A percentile compares a stretch with the other conserved stretches of the same genome.
Conservation (phyloP, 2,329 filamentous ascomycete species). For the Aureobasidium pullulans region DNA sequence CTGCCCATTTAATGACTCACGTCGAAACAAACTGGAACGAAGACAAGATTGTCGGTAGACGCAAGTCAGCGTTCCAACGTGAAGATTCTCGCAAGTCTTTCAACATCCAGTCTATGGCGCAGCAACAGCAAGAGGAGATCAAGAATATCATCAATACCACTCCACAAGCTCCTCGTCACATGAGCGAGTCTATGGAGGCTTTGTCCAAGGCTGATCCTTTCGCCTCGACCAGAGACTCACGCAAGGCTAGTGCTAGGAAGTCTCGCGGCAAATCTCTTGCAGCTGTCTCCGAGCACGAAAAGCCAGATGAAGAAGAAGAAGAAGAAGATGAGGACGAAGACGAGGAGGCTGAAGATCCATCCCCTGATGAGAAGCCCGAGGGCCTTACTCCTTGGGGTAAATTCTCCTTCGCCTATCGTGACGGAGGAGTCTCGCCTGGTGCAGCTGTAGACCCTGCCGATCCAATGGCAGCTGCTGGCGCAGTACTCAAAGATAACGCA, state of each 20-base stretch:
- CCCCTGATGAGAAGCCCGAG: not conserved
- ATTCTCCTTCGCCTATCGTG: not conserved
- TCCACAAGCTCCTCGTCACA: not conserved
- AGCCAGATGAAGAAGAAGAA: not conserved
- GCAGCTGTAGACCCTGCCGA: not conserved
- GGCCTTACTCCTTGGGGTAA: not conserved
- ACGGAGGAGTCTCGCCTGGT: not conserved
- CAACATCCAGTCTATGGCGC: constrained; percentile 7
- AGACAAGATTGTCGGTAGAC: constrained; percentile 12
- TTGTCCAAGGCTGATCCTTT: constrained; percentile 5
- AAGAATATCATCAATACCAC: constrained; percentile 9
- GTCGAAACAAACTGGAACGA: constrained; percentile 5
- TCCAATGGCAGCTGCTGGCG: not conserved
- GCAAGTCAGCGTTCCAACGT: constrained; percentile 2
- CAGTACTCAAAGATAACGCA: not conserved
- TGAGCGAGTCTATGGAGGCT: not conserved
- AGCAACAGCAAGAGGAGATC: constrained; percentile 8
- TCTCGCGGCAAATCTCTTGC: constrained; percentile 4
- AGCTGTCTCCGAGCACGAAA: not conserved
- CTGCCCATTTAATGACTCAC: constrained; percentile 6
- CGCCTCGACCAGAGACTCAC: not conserved
- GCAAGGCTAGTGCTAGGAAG: not conserved
- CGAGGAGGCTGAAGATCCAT: not conserved
- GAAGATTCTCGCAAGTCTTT: not conserved
- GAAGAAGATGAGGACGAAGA: not conserved